A percentile compares a stretch with the other conserved stretches of the same genome.
Evolutionary conservation across 805 yeast genomes (phyloP).

Genomic region (Kuraishia cidri): DNA sequence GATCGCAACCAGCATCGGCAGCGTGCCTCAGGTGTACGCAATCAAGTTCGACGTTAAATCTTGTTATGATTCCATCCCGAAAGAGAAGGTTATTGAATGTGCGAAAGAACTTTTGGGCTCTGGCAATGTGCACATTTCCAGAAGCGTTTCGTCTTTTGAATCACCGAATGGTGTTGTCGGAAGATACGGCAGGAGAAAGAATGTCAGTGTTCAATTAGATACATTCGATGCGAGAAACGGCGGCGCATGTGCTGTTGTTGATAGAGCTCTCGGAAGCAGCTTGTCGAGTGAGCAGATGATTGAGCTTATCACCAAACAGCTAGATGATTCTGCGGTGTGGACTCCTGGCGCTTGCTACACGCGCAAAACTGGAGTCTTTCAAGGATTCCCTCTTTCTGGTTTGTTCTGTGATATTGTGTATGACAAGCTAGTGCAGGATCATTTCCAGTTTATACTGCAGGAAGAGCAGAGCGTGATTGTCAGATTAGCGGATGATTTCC

Average conservation of each 20-base stretch:
- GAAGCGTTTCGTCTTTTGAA: neutral
- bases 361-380: conserved; percentile 70
- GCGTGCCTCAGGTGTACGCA: conserved; percentile 31
- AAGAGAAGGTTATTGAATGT: conserved; percentile 22
- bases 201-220: neutral
- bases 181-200: neutral
- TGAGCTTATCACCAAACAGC: neutral
- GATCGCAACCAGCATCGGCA: conserved; percentile 9
- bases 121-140: neutral
- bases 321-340: neutral
- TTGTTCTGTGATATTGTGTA: conserved; percentile 67
- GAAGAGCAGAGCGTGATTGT: conserved; percentile 29
- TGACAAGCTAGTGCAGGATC: conserved; percentile 44
- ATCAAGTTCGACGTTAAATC: conserved; percentile 69
- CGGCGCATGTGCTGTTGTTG: too few species aligned
- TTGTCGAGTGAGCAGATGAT: too few species aligned
- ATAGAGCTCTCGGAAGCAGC: too few species aligned
- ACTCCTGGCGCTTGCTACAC: conserved; percentile 17
- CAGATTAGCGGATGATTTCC: conserved; percentile 79
- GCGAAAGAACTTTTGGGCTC: neutral
- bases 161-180: neutral
- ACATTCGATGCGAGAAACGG: too few species aligned
- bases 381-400: conserved; percentile 75
- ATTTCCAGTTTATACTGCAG: conserved; percentile 14
- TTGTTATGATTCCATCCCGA: conserved; percentile 71